Base-by-base conservation (phyloP, 176 grass and related monocot genomes). In the Musa schizocarpa region DNA sequence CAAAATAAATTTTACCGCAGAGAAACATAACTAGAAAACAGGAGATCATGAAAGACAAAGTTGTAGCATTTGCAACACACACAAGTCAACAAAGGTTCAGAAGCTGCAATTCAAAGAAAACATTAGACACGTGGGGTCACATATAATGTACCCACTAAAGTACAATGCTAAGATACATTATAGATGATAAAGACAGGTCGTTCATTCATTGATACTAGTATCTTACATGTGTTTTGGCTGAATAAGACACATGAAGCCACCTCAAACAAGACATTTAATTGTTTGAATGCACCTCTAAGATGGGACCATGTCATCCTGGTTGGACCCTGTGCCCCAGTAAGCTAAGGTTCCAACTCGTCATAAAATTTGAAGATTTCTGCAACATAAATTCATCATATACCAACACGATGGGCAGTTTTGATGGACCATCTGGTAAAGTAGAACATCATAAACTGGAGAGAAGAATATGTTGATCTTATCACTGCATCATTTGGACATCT, bases 381-480 rank as follows among this genome's bases (percentile, higher is more conserved):
- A 24, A 24, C 24, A 24, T 24, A 24, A 24, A 24, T 24, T 24
- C 24, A 24, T 24, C 24, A 24, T 24, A 24, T 24, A 24, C 24
- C 24, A 24, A 24, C 24, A 24, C 24, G 1, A 24, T 24, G 24
- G 19, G 21, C 11, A 69, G 19, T 10, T 69, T 69, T 1, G 12
- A 1, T 51, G 11, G 9, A 51, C 12, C 3, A 43, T 70, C 16
- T 43, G 49, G 50, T 70, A 51, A 70, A 50, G 48, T 70, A 70
- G 68, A 16, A 70, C 16, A 11, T 70, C 48, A 50, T n/a, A 51
- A n/a, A 51, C 8, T 19, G 10, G 48, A 69, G 51, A 50, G 48
- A 43, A 34, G 65, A 34, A 34, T 2, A 11, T 70, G 68, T 70
- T 51, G 8, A 70, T 70, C 68, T 70, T 70, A 70, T 70, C 48